Percentiles rank a stretch among this genome's conserved stretches.
Evolutionary conservation across 352 stramenopile genomes (phyloP).

Genomic region (Phytophthora citrophthora): DNA sequence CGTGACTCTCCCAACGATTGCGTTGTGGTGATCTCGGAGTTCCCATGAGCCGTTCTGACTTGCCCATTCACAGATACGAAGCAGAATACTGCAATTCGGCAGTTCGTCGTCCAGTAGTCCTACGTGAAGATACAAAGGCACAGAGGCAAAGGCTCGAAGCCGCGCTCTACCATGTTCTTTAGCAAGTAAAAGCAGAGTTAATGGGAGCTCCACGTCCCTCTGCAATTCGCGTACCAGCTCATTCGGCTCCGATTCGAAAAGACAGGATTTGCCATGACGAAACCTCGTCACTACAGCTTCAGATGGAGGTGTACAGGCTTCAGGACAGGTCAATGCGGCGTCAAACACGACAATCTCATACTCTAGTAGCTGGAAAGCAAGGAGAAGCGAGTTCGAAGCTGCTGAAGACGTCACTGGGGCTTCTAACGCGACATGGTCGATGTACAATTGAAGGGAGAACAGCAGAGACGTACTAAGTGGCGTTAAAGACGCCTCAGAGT

Average conservation of each 20-base stretch:
- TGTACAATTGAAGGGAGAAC: slow-evolving; percentile 56
- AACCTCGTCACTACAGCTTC: slow-evolving; percentile 18
- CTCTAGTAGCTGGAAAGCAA: slow-evolving; percentile 59
- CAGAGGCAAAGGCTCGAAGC: slow-evolving; percentile 41
- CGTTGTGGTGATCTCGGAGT: slow-evolving; percentile 38
- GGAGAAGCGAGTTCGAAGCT: slow-evolving; percentile 10
- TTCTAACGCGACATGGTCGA: slow-evolving; percentile 25
- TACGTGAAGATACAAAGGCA: slow-evolving; percentile 40
- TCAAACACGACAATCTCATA: slow-evolving; percentile 64
- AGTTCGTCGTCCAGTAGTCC: slow-evolving; percentile 13
- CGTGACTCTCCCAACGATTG: slow-evolving; percentile 22
- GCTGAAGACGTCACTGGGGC: not conserved
- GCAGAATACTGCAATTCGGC: slow-evolving; percentile 8
- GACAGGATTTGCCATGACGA: slow-evolving; percentile 54
- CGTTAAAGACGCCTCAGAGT: not conserved
- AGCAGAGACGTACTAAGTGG: slow-evolving; percentile 23
- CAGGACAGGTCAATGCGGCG: not conserved
- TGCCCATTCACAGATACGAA: slow-evolving; percentile 55
- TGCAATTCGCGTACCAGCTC: slow-evolving; percentile 36
- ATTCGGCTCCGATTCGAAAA: slow-evolving; percentile 47
- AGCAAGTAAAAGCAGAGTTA: slow-evolving; percentile 46
- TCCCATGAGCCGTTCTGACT: slow-evolving; percentile 42
- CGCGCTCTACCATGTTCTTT: slow-evolving; percentile 40
- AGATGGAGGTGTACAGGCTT: not conserved
- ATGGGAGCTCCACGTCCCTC: slow-evolving; percentile 25